phyloP scores from a whole-genome alignment of 208 protist genomes.

The Crithidia bombi region DNA sequence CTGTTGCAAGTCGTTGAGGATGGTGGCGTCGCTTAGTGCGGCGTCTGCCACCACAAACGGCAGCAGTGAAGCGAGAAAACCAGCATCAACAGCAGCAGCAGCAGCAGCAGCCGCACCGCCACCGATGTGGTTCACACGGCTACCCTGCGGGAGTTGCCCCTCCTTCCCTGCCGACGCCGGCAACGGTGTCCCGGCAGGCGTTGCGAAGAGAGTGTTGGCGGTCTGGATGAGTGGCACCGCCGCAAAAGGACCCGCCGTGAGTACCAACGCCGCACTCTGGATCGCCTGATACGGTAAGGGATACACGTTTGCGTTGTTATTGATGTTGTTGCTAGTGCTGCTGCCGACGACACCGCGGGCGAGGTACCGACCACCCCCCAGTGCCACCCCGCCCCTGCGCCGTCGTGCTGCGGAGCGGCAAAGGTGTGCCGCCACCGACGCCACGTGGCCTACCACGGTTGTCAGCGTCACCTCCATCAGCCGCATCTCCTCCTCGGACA shows the following conservation, averaged over 20 bases:
- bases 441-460: constrained; percentile 21
- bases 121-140: background rate
- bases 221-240: constrained; percentile 29
- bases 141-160: background rate
- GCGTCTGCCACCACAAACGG: constrained; percentile 32
- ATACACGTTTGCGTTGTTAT: background rate
- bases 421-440: constrained; percentile 30
- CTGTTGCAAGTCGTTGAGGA: constrained; percentile 23
- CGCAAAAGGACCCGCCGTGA: constrained; percentile 32
- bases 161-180: background rate
- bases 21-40: constrained; percentile 10
- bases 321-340: background rate
- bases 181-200: background rate
- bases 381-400: too few relatives aligned
- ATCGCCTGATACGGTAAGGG: constrained; percentile 21
- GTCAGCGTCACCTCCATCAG: constrained; percentile 19
- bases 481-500: constrained; percentile 18
- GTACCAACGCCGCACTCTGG: constrained; percentile 26
- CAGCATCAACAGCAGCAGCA: too few relatives aligned
- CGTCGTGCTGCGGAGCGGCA: constrained; percentile 27
- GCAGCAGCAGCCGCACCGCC: too few relatives aligned
- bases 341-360: background rate
- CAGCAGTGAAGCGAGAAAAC: constrained; percentile 13
- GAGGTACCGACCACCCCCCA: background rate
- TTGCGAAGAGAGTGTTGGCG: constrained; percentile 21